Conservation (phyloP, 768 basidiomycete species). For the Tulasnella sp. region DNA sequence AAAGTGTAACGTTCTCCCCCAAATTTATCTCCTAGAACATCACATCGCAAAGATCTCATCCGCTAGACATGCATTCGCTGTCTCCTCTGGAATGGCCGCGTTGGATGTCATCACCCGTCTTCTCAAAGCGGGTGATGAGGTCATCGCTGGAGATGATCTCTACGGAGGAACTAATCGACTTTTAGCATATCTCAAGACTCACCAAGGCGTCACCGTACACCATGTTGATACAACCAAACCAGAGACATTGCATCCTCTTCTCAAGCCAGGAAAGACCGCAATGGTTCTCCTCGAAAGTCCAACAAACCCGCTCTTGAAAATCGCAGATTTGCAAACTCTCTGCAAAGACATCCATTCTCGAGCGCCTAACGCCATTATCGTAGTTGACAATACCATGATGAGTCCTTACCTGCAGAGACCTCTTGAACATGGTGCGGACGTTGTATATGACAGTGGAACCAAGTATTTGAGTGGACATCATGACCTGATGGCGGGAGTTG, state of each 20-base stretch:
- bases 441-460: slow-evolving; percentile 95
- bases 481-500: slow-evolving; percentile 96
- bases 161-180: slow-evolving; percentile 98
- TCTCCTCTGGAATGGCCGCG: slow-evolving; percentile 97
- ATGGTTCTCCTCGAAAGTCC: slow-evolving; percentile 98
- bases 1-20: slow-evolving; percentile 13
- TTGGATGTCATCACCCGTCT: slow-evolving; percentile 88
- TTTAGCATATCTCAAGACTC: slow-evolving; percentile 71
- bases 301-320: slow-evolving; percentile 93
- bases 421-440: slow-evolving; percentile 88
- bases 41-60: slow-evolving; percentile 96
- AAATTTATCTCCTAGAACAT: slow-evolving; percentile 47
- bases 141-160: slow-evolving; percentile 92
- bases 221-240: slow-evolving; percentile 89
- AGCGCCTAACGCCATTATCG: slow-evolving; percentile 66
- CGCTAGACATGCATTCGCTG: slow-evolving; percentile 76
- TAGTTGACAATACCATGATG: slow-evolving; percentile 99
- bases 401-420: slow-evolving; percentile 94
- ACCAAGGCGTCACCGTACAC: slow-evolving; percentile 79
- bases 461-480: slow-evolving; percentile 98
- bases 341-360: slow-evolving; percentile 70
- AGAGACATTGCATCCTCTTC: slow-evolving; percentile 42
- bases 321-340: slow-evolving; percentile 78
- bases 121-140: slow-evolving; percentile 88
- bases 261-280: slow-evolving; percentile 61